These are phyloP conservation scores for Amniculicola lignicola DNA, from an alignment of 495 filamentous ascomycete species.

Conservation along the genomic window DNA sequence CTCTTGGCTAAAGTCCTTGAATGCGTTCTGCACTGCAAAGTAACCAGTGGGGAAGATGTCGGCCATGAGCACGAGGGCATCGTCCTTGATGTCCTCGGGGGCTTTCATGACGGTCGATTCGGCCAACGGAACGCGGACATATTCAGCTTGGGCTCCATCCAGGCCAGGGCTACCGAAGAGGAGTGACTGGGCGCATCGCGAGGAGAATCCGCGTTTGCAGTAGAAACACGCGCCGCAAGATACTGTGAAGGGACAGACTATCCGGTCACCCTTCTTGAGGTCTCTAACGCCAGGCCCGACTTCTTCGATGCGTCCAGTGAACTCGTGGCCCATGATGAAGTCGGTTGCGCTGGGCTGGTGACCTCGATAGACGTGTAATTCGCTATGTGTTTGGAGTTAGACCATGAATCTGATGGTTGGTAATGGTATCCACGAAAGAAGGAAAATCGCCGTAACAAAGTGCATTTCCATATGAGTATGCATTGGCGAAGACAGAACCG, in stretches of 20 bases:
- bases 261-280: conserved; percentile 66
- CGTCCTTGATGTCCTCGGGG: conserved; percentile 69
- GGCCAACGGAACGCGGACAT: conserved; percentile 75
- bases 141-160: conserved; percentile 90
- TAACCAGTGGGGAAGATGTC: conserved; percentile 84
- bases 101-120: conserved; percentile 78
- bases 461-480: no score
- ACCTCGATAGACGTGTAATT: conserved; percentile 87
- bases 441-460: no score
- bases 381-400: no score
- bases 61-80: conserved; percentile 82
- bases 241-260: conserved; percentile 70
- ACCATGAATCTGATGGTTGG: no score
- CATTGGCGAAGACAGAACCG: not conserved
- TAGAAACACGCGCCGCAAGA: conserved; percentile 90
- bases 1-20: conserved; percentile 60
- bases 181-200: conserved; percentile 69
- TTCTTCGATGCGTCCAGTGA: conserved; percentile 71
- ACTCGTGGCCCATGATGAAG: conserved; percentile 80
- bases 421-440: no score
- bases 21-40: conserved; percentile 83
- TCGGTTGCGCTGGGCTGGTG: conserved; percentile 62
- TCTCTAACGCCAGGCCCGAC: conserved; percentile 64
- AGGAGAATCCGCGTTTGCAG: conserved; percentile 77
- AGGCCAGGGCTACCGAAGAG: conserved; percentile 73